A percentile compares a stretch with the other conserved stretches of the same genome.
Conservation (phyloP, 2,329 filamentous ascomycete species). For the Neofusicoccum kwambonambiense region DNA sequence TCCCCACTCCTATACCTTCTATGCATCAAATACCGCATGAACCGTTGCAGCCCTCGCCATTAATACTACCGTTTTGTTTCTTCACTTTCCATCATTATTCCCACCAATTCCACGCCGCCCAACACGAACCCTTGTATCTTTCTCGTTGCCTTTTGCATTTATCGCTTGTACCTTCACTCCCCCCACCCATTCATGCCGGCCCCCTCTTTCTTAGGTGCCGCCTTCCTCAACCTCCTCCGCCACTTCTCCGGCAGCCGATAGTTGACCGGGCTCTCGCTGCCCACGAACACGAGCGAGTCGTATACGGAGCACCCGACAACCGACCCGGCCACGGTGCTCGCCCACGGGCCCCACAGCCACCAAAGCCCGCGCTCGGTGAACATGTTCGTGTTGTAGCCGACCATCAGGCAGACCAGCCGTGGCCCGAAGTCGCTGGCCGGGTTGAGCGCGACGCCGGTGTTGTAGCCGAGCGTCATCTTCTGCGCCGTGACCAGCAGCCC, state of each 20-base stretch:
- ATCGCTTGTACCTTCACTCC: background rate
- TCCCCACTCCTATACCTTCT: too few relatives aligned
- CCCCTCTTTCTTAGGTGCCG: background rate
- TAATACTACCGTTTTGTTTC: too few relatives aligned
- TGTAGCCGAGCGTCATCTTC: conserved; percentile 44
- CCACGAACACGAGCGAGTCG: conserved; percentile 40
- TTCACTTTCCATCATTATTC: background rate
- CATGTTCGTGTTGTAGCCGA: conserved; percentile 45
- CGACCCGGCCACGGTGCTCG: conserved; percentile 31
- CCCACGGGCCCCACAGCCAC: conserved; percentile 41
- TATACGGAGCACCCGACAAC: conserved; percentile 35
- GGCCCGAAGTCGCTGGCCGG: conserved; percentile 53
- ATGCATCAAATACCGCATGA: too few relatives aligned
- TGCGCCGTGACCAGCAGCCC: conserved; percentile 38
- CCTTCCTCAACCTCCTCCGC: background rate
- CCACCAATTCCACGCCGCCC: background rate
- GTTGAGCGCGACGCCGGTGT: conserved; percentile 51
- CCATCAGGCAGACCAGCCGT: conserved; percentile 44
- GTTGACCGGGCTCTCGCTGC: conserved; percentile 39
- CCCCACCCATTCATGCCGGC: background rate
- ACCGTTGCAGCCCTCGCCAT: too few relatives aligned
- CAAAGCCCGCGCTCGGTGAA: conserved; percentile 39
- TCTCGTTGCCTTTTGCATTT: background rate
- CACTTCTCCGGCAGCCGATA: conserved; percentile 40
- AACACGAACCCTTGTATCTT: too few relatives aligned